These are phyloP conservation scores for Dryas octopetala DNA, from an alignment of 306 rosid species.

Conservation along the genomic window DNA sequence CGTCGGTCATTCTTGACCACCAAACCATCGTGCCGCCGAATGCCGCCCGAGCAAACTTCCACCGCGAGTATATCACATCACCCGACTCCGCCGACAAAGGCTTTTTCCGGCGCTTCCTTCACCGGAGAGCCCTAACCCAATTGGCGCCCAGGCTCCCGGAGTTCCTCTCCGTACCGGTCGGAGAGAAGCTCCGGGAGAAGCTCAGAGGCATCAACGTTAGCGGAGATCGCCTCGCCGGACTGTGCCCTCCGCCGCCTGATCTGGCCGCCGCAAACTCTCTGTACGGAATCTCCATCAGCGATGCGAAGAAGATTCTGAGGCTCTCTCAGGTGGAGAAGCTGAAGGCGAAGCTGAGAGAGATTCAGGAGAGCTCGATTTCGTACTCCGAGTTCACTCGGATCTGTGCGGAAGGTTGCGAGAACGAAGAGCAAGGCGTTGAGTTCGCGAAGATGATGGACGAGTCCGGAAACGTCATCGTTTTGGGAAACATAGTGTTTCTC, in stretches of 20 bases:
- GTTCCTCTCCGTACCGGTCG: slow-evolving; percentile 49
- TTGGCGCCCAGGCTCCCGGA: slow-evolving; percentile 54
- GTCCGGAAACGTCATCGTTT: slow-evolving; percentile 75
- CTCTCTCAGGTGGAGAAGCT: slow-evolving; percentile 60
- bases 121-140: slow-evolving; percentile 38
- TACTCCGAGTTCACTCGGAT: slow-evolving; percentile 53
- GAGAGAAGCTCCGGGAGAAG: slow-evolving; percentile 49
- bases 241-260: slow-evolving; percentile 29
- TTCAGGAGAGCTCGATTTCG: slow-evolving; percentile 48
- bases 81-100: slow-evolving; percentile 33
- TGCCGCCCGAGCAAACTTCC: slow-evolving; percentile 32
- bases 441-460: slow-evolving; percentile 71
- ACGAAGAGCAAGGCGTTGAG: slow-evolving; percentile 53
- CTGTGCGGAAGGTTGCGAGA: slow-evolving; percentile 55
- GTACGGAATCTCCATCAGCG: slow-evolving; percentile 40
- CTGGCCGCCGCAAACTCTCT: not conserved
- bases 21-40: slow-evolving; percentile 21
- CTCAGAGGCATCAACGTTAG: slow-evolving; percentile 30
- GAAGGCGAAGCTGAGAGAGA: slow-evolving; percentile 50
- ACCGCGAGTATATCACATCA: slow-evolving; percentile 38
- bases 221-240: slow-evolving; percentile 32
- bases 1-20: slow-evolving; percentile 6
- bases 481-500: slow-evolving; percentile 75
- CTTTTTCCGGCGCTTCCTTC: slow-evolving; percentile 52
- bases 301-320: slow-evolving; percentile 70